Conservation (phyloP, 1,284 basidiomycete genomes). For the Cryptococcus sp. region DNA sequence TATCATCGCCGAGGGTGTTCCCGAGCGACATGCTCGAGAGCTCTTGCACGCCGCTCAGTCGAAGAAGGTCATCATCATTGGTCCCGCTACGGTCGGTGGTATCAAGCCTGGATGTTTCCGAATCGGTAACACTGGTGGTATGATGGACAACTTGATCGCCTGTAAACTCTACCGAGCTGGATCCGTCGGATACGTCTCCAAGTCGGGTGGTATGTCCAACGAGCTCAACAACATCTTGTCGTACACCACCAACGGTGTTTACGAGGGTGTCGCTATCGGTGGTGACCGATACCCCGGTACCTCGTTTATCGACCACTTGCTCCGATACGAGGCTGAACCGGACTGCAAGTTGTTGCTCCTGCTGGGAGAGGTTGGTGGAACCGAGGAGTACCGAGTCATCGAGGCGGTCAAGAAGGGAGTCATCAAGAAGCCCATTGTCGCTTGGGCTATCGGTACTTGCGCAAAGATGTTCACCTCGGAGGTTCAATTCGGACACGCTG, state of each 20-base stretch:
- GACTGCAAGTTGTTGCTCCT: slow-evolving; percentile 98
- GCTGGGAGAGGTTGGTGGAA: slow-evolving; percentile 96
- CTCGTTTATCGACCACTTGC: slow-evolving; percentile 97
- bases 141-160: slow-evolving; percentile 99
- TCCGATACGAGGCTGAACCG: slow-evolving; percentile 95
- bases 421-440: slow-evolving; percentile 98
- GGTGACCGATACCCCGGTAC: slow-evolving; percentile 98
- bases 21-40: slow-evolving; percentile 94
- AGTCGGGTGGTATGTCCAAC: slow-evolving; percentile 99
- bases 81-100: slow-evolving; percentile 97
- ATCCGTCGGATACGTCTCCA: slow-evolving; percentile 97
- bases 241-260: slow-evolving; percentile 94
- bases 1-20: slow-evolving; percentile 97
- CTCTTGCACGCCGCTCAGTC: slow-evolving; percentile 82
- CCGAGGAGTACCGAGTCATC: slow-evolving; percentile 98
- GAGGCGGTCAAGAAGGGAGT: slow-evolving; percentile 89
- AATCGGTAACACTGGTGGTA: slow-evolving; percentile 98
- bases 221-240: slow-evolving; percentile 99
- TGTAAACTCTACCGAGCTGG: slow-evolving; percentile 98
- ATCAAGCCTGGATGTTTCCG: slow-evolving; percentile 99
- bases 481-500: slow-evolving; percentile 98
- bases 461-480: slow-evolving; percentile 99
- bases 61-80: slow-evolving; percentile 91
- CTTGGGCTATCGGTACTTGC: slow-evolving; percentile 99
- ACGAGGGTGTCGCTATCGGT: slow-evolving; percentile 99